Base-by-base conservation (phyloP, 2,329 filamentous ascomycete genomes). In the Beauveria sp. region DNA sequence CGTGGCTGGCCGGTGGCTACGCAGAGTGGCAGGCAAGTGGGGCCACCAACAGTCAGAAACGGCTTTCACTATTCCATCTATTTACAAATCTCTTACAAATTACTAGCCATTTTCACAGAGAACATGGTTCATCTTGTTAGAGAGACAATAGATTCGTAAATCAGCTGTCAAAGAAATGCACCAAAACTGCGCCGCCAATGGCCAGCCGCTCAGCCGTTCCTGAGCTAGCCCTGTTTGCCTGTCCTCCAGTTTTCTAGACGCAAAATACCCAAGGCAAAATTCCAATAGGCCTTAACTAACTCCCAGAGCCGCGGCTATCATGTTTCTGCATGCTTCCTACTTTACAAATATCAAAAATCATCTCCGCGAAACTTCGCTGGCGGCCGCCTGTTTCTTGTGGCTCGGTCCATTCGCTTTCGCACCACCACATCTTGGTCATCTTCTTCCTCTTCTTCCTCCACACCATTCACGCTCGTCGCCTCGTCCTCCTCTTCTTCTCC, bases 341-440 rank as follows among this genome's bases (percentile, higher is more conserved):
- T 20, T 63, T 64, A 63, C 70, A 34, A 68, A 20, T 7, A 40
- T 28, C 22, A 61, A 50, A 55, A 41, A 34, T 73, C 72, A 20
- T 70, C 72, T 24, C 75, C 72, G 40, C 71, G 67, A 60, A 74
- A 70, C 52, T 76, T 76, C 9, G 72, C 70, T 2, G 74, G 72
- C 51, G 65, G 68, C 22, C 74, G 70, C 44, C 74, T 69, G 28
- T 68, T 70, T 57, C 73, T 68, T 26, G 63, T 62, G 20, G 66
- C 67, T 47, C 72, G 66, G 37, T 70, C 67, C 50, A 64, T 64
- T 26, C 66, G 64, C 51, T 67, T 65, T 55, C 68, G 66, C 16
- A 72, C 62, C 22, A 73, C 62, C 34, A 71, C 68, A 37, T 74
- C 71, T 55, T 70, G 65, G 40, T 73, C 68, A 6, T 70, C 71